Base-by-base conservation (phyloP, 345 rosid species). In the Syzygium aromaticum region DNA sequence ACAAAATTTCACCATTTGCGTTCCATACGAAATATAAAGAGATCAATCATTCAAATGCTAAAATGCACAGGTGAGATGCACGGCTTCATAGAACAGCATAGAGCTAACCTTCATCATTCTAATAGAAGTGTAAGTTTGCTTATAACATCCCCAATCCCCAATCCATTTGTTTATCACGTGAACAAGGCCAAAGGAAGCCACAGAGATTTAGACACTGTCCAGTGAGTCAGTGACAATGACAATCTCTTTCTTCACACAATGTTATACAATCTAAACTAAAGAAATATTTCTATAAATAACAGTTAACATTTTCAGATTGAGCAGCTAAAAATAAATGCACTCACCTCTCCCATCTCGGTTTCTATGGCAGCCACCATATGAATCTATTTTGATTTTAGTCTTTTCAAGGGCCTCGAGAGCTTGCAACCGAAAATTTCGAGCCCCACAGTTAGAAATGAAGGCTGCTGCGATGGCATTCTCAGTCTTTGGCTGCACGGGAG, bases 391-490 rank as follows among this genome's bases (percentile, higher is more conserved):
- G 80, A 96, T 30, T 12, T 92, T 92, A 27, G 90, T 90, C 85
- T 90, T 92, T 93, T 92, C 97, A 90, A 98, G 93, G 8, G 90
- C 93, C 82, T 93, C 93, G 90, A 98, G 98, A 82, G 96, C 99
- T 90, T 96, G 96, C 91, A 98, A 88, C 16, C 99, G 94, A 82
- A 98, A 98, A 89, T 98, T 98, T 77, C 93, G 95, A 52, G 99
- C 98, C 84, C 93, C 98, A 52, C 99, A 98, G 52, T 96, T 98
- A 22, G 99, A 96, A 90, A 98, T 96, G 93, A 98, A 98, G 91
- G 99, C 99, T 87, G 99, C 99, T 84, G 99, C 99, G 11, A 92
- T 86, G 88, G 98, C 95, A 80, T 86, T 95, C 92, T 96, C 98
- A 1, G 96, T 94, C 91, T 98, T 98, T 77, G 96, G 95, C 88